Percentiles rank a stretch among this genome's conserved stretches.
phyloP scores from a whole-genome alignment of 2,329 filamentous ascomycete genomes.

The Stachybotrys chlorohalonatus region DNA sequence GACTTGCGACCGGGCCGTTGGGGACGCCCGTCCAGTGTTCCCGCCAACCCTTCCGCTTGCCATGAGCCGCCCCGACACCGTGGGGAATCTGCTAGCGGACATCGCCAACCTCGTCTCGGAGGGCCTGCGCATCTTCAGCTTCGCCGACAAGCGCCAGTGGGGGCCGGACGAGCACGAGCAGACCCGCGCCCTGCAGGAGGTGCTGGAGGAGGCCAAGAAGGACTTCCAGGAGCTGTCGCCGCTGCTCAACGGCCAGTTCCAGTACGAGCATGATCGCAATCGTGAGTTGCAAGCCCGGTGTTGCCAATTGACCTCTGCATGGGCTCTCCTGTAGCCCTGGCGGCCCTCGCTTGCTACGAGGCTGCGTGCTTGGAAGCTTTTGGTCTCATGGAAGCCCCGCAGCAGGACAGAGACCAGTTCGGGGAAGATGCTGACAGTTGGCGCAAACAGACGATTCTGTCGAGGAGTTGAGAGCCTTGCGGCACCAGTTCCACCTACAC shows the following conservation, averaged over 20 bases:
- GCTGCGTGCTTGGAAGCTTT: too few species aligned
- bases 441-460: slow-evolving; percentile 37
- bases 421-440: slow-evolving; percentile 6
- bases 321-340: too few species aligned
- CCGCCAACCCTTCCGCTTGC: slow-evolving; percentile 6
- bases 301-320: too few species aligned
- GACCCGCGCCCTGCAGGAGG: slow-evolving; percentile 41
- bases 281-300: slow-evolving; percentile 25
- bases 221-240: slow-evolving; percentile 50
- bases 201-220: slow-evolving; percentile 49
- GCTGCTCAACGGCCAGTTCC: slow-evolving; percentile 45
- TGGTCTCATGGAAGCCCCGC: not conserved
- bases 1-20: not conserved
- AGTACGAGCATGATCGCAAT: slow-evolving; percentile 49
- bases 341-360: too few species aligned
- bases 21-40: not conserved
- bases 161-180: slow-evolving; percentile 51
- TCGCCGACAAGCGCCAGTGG: slow-evolving; percentile 51
- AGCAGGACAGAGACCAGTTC: slow-evolving; percentile 1
- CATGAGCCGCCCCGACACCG: slow-evolving; percentile 37
- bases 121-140: slow-evolving; percentile 42
- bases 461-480: slow-evolving; percentile 37
- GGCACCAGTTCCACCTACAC: slow-evolving; percentile 36
- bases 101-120: slow-evolving; percentile 47
- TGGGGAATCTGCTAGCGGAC: slow-evolving; percentile 48